Evolutionary conservation across 805 yeast species (phyloP), one percentile per base, ranked within the genome.

Genomic region (Wickerhamomyces xylosicus): DNA sequence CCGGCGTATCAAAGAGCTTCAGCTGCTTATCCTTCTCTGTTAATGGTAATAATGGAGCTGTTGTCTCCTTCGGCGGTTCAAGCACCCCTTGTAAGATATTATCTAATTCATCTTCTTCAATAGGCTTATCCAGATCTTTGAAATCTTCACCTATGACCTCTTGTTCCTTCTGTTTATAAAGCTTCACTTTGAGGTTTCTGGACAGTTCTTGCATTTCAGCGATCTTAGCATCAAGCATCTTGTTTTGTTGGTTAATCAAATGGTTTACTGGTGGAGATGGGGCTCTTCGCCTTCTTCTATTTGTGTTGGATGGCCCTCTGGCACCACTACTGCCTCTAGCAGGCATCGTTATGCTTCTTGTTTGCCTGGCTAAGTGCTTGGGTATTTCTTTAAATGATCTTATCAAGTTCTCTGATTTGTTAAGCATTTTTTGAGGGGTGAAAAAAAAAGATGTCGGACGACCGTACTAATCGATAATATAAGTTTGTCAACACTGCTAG

Each of bases 1-100:
- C 54, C 1, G 57, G 57, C 8, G 34, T 27, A 35, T 53, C 45
- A 33, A 55, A 54, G n/a, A 52, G 32, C 4, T 38, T n/a, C 4
- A 47, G 22, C 1, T 35, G 31, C 5, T 22, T 36, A 14, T 34
- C 25, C 2, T 31, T 34, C 4, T 33, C 37, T 15, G 32, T 9
- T 19, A 11, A 15, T 9, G 19, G 19, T 28, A 28, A 15, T 19
- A 11, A 13, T n/a, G 15, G 16, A 22, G 20, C 4, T 16, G 27
- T 11, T 19, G 14, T 5, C 5, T 13, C 9, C 22, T 36, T 20
- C 8, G 19, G 20, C 6, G 31, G n/a, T 15, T 31, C 21, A 13
- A n/a, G 22, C 40, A 10, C 37, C 37, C 5, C 40, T 40, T n/a
- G 40, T 27, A 18, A 37, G 13, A 14, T 49, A 15, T 48, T 42